Conservation (phyloP, 306 rosid species). For the Carpinus viminea region DNA sequence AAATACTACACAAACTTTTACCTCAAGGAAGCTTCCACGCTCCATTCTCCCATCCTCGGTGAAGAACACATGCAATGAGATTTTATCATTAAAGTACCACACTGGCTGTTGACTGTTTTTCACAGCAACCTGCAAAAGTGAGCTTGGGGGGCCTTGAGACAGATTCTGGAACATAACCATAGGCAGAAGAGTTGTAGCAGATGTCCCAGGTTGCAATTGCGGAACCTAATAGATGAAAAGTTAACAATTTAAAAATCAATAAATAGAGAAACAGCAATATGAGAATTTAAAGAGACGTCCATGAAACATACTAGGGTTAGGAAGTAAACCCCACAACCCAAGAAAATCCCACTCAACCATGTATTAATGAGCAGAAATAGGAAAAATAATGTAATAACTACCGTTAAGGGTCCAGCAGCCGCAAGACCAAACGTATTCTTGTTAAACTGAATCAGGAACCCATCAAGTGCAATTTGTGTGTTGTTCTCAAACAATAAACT, state of each 20-base stretch:
- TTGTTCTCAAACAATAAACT: constrained; percentile 80
- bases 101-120: constrained; percentile 94
- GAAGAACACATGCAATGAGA: constrained; percentile 67
- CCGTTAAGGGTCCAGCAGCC: constrained; percentile 91
- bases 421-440: constrained; percentile 96
- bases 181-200: constrained; percentile 70
- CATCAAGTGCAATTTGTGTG: constrained; percentile 78
- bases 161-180: constrained; percentile 89
- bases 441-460: constrained; percentile 99
- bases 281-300: neutral
- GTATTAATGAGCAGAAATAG: neutral
- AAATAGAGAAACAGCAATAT: constrained; percentile 6
- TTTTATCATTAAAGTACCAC: constrained; percentile 88
- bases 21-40: constrained; percentile 90
- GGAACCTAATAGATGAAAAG: constrained; percentile 61
- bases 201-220: constrained; percentile 77
- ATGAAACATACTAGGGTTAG: neutral
- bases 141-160: constrained; percentile 98
- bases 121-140: constrained; percentile 86
- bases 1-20: constrained; percentile 31
- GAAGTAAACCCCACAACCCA: neutral
- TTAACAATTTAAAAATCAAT: constrained; percentile 20
- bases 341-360: neutral
- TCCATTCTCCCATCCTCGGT: constrained; percentile 98
- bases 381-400: constrained; percentile 28